Evolutionary conservation across 495 filamentous ascomycete species (phyloP).

Genomic region (Xylaria cubensis): DNA sequence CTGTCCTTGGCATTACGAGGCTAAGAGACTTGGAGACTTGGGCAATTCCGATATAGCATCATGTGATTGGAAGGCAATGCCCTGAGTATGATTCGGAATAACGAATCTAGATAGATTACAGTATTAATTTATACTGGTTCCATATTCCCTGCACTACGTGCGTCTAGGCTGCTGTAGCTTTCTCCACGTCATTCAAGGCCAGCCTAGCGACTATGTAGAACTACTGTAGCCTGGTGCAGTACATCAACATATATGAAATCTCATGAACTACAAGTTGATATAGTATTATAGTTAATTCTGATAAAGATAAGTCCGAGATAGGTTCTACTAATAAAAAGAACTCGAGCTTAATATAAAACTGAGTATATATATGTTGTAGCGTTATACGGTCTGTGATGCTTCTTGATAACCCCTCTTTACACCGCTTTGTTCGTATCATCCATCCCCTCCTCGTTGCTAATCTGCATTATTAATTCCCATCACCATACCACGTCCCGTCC

Average conservation of each 20-base stretch:
- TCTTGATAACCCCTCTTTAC: conserved; percentile 1
- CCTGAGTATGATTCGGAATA: background rate
- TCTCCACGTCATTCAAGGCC: conserved; percentile 4
- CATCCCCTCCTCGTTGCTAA: background rate
- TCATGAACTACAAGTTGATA: too few relatives aligned
- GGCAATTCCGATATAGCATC: background rate
- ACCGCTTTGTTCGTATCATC: background rate
- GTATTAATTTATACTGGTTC: conserved; percentile 1
- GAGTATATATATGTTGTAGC: background rate
- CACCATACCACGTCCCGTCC: background rate
- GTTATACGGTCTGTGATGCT: background rate
- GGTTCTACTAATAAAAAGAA: background rate
- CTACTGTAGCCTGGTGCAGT: background rate
- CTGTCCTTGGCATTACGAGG: background rate
- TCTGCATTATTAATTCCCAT: conserved; percentile 7
- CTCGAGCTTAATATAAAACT: background rate
- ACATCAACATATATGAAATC: background rate
- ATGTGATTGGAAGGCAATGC: conserved; percentile 23
- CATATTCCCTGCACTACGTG: background rate
- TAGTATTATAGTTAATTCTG: too few relatives aligned
- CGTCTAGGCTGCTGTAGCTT: background rate
- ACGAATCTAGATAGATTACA: conserved; percentile 1
- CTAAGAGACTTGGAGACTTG: conserved; percentile 15
- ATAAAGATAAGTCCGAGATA: background rate
- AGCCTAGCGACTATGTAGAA: background rate